A percentile compares a stretch with the other conserved stretches of the same genome.
Evolutionary conservation across 2,329 filamentous ascomycete species (phyloP).

Genomic region (Didymella pomorum): DNA sequence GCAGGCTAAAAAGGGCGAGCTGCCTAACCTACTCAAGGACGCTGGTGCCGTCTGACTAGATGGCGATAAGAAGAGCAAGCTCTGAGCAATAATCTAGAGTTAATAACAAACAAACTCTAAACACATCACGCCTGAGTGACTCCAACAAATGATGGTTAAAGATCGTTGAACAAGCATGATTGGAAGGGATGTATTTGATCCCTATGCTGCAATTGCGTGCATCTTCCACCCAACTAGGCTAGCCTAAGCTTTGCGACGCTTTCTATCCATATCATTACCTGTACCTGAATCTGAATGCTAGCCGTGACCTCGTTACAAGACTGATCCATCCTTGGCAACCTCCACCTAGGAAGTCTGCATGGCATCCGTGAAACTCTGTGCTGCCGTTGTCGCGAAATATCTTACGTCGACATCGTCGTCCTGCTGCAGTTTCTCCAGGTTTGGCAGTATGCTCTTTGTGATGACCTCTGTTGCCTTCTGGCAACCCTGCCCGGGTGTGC

Average conservation of each 20-base stretch:
- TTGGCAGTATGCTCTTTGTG: conserved; percentile 84
- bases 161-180: too few species aligned
- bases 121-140: neutral
- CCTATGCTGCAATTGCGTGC: conserved; percentile 33
- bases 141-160: conserved; percentile 2
- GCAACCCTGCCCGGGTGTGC: conserved; percentile 65
- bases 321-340: conserved; percentile 7
- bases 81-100: conserved; percentile 2
- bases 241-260: conserved; percentile 28
- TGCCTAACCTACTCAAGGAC: conserved; percentile 70
- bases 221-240: conserved; percentile 23
- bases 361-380: conserved; percentile 59
- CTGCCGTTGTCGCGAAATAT: conserved; percentile 94
- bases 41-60: conserved; percentile 67
- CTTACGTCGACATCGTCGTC: conserved; percentile 98
- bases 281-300: conserved; percentile 45
- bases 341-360: conserved; percentile 51
- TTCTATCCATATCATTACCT: conserved; percentile 36
- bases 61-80: conserved; percentile 9
- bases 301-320: conserved; percentile 36
- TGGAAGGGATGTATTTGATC: conserved; percentile 31
- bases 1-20: conserved; percentile 69
- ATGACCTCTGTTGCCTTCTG: conserved; percentile 80
- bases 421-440: conserved; percentile 92
- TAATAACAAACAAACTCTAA: neutral